Percentiles rank a stretch among this genome's conserved stretches.
Conservation (phyloP, 2,329 filamentous ascomycete species). For the Trichoderma atroviride region DNA sequence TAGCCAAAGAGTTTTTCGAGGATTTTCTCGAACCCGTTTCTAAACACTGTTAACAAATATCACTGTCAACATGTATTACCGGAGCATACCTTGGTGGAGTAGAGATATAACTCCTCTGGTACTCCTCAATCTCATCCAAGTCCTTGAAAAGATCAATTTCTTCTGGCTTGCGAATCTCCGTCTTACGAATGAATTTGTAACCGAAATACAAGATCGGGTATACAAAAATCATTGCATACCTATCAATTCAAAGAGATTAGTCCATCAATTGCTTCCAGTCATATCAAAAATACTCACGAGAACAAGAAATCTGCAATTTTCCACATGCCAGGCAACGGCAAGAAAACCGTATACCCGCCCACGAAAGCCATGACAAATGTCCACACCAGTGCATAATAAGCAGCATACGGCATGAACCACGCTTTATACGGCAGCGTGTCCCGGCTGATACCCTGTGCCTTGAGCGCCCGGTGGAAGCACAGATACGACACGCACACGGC, state of each 20-base stretch:
- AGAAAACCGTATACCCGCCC: constrained; percentile 74
- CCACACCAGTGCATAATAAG: constrained; percentile 65
- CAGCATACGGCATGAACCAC: constrained; percentile 69
- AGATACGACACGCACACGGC: constrained; percentile 72
- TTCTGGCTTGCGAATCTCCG: constrained; percentile 56
- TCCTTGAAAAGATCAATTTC: constrained; percentile 67
- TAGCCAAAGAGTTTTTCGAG: constrained; percentile 31
- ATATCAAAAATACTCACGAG: constrained; percentile 50
- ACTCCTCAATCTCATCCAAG: constrained; percentile 68
- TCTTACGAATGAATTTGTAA: constrained; percentile 72
- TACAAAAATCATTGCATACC: constrained; percentile 72
- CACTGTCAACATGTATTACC: no score
- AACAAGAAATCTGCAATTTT: constrained; percentile 71
- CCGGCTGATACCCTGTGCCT: constrained; percentile 69
- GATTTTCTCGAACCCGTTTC: constrained; percentile 31
- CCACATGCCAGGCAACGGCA: constrained; percentile 64
- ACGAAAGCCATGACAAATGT: constrained; percentile 74
- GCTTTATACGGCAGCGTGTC: constrained; percentile 71
- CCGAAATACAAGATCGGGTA: constrained; percentile 69
- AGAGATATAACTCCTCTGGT: constrained; percentile 62
- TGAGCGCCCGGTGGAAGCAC: constrained; percentile 69
- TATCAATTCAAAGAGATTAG: constrained; percentile 29
- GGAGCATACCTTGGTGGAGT: constrained; percentile 53
- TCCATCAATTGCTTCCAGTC: background rate
- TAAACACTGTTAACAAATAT: constrained; percentile 4